Evolutionary conservation across 306 rosid species (phyloP).

Genomic region (Alnus glutinosa): DNA sequence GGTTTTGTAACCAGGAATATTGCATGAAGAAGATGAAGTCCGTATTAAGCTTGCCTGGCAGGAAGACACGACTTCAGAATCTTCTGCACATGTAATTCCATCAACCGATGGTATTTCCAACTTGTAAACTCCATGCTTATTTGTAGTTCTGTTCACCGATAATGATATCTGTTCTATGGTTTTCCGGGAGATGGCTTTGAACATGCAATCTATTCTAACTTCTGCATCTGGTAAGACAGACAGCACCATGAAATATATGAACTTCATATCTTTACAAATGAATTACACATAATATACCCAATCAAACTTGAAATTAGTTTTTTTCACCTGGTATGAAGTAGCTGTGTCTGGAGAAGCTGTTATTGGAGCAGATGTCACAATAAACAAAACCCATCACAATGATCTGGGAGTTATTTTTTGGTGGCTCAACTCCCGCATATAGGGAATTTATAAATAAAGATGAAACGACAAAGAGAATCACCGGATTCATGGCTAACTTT

Average conservation of each 20-base stretch:
- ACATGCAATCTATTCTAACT: conserved; percentile 74
- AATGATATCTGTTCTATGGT: conserved; percentile 71
- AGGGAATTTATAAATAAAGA: conserved; percentile 44
- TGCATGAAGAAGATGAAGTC: conserved; percentile 72
- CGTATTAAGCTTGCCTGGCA: conserved; percentile 72
- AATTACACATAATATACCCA: conserved; percentile 10
- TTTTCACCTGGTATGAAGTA: conserved; percentile 74
- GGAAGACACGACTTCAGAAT: conserved; percentile 64
- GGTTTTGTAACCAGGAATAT: conserved; percentile 79
- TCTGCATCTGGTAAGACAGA: conserved; percentile 63
- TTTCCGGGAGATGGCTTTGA: conserved; percentile 67
- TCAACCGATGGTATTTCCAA: conserved; percentile 89
- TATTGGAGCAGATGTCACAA: conserved; percentile 92
- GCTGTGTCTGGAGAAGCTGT: conserved; percentile 81
- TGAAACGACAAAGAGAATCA: conserved; percentile 48
- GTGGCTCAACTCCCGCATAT: conserved; percentile 53
- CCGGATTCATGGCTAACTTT: conserved; percentile 47
- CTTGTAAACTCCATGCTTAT: conserved; percentile 70
- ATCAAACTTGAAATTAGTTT: not conserved
- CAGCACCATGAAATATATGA: not conserved
- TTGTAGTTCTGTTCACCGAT: conserved; percentile 89
- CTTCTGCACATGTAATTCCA: conserved; percentile 91
- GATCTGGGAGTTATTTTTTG: conserved; percentile 63
- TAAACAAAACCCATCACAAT: conserved; percentile 95
- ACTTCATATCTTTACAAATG: not conserved